Evolutionary conservation across 177 flowering plant species (phyloP).

Genomic region (Telopea speciosissima): DNA sequence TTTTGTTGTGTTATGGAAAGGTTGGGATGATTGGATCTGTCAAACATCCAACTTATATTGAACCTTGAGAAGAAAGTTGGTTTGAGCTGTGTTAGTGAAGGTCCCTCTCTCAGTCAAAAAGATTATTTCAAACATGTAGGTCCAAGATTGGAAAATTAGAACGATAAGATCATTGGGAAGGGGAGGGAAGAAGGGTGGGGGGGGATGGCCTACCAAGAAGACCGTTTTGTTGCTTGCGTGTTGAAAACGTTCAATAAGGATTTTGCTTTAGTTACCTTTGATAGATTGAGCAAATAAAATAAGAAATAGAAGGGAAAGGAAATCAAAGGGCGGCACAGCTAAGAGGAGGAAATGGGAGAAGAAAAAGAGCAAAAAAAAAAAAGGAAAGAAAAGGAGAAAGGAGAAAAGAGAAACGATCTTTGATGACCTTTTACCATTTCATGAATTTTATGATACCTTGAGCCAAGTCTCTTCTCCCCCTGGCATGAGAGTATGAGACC

Average conservation of each 20-base stretch:
- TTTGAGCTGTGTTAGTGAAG: constrained; percentile 13
- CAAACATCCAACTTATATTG: constrained; percentile 4
- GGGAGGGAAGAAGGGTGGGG: neutral
- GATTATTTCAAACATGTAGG: constrained; percentile 16
- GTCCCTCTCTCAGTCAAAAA: neutral
- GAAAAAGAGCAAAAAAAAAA: no score
- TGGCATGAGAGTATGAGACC: no score
- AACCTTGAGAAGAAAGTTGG: constrained; percentile 17
- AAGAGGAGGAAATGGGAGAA: neutral
- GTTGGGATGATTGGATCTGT: neutral
- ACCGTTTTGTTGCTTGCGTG: constrained; percentile 4
- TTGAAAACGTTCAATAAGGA: constrained; percentile 4
- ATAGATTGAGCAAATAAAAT: neutral
- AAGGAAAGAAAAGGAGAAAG: neutral
- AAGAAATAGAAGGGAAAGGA: neutral
- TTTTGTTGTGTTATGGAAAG: neutral
- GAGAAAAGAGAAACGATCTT: neutral
- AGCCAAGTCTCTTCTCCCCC: neutral
- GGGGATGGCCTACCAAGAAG: constrained; percentile 14
- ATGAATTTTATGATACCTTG: no score
- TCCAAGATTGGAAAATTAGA: neutral
- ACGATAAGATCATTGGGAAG: neutral
- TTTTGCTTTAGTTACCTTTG: neutral
- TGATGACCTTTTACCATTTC: no score
- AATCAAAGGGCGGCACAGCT: neutral